These are phyloP conservation scores for Zygotorulaspora chibaensis DNA, from an alignment of 805 yeast species.

Conservation along the genomic window DNA sequence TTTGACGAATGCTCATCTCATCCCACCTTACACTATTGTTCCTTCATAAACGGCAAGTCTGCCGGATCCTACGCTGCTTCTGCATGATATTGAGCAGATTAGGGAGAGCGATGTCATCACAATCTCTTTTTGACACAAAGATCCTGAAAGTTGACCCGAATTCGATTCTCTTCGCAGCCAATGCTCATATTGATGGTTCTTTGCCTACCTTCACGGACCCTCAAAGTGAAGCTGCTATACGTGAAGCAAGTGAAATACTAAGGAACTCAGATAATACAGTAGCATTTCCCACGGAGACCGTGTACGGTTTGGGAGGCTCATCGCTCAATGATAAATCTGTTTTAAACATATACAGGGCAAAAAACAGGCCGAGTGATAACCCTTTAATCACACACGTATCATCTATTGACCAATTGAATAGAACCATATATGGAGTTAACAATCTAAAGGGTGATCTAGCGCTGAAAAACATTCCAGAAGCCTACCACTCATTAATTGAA, in stretches of 20 bases:
- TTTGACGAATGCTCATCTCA: conserved; percentile 6
- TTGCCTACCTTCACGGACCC: conserved; percentile 48
- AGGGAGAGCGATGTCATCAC: conserved; percentile 7
- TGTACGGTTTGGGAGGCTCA: conserved; percentile 91
- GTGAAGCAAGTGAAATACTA: conserved; percentile 56
- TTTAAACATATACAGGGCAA: conserved; percentile 72
- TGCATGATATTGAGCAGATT: conserved; percentile 9
- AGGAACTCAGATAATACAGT: conserved; percentile 54
- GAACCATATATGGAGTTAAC: conserved; percentile 46
- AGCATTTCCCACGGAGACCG: conserved; percentile 97
- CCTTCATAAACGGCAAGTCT: neutral
- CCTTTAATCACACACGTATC: conserved; percentile 90
- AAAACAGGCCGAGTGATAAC: conserved; percentile 92
- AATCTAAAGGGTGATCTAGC: conserved; percentile 9
- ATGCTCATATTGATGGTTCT: conserved; percentile 36
- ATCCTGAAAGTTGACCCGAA: conserved; percentile 53
- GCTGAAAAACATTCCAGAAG: conserved; percentile 50
- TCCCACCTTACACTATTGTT: neutral
- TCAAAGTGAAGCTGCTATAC: conserved; percentile 47
- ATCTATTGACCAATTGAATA: conserved; percentile 63
- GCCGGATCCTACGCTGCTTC: neutral
- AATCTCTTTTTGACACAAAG: conserved; percentile 34
- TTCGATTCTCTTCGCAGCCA: conserved; percentile 44
- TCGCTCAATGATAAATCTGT: conserved; percentile 73
- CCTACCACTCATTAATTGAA: conserved; percentile 59